phyloP scores from a whole-genome alignment of 208 protist genomes.

The Leishmania braziliensis region DNA sequence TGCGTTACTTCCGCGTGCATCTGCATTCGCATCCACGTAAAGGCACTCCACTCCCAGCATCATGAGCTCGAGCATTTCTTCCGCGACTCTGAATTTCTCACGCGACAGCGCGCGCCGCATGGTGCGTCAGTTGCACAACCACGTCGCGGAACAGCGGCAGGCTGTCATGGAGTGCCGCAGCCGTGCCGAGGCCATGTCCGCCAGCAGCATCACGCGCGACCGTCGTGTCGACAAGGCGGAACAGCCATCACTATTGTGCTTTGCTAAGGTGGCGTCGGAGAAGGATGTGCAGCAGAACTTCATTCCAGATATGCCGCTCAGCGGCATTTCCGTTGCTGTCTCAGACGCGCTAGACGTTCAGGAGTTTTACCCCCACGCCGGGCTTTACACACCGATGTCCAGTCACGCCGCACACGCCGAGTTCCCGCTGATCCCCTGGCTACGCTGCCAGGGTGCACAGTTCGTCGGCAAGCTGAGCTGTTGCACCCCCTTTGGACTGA shows the following conservation, averaged over 20 bases:
- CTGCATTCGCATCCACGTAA: not conserved
- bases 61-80: slow-evolving; percentile 21
- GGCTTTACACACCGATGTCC: slow-evolving; percentile 55
- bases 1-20: not conserved
- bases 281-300: slow-evolving; percentile 57
- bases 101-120: slow-evolving; percentile 48
- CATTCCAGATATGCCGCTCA: slow-evolving; percentile 59
- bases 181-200: slow-evolving; percentile 58
- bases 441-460: slow-evolving; percentile 73
- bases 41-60: not conserved
- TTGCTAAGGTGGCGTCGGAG: slow-evolving; percentile 65
- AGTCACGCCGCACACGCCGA: slow-evolving; percentile 60
- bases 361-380: slow-evolving; percentile 72
- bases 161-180: slow-evolving; percentile 59
- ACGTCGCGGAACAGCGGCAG: slow-evolving; percentile 55
- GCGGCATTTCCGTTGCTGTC: slow-evolving; percentile 80
- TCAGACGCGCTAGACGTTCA: slow-evolving; percentile 74
- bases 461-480: slow-evolving; percentile 81
- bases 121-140: slow-evolving; percentile 60
- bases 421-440: slow-evolving; percentile 83
- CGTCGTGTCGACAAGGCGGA: slow-evolving; percentile 3
- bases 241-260: slow-evolving; percentile 41
- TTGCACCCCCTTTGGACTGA: slow-evolving; percentile 64
- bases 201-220: slow-evolving; percentile 33
- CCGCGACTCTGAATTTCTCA: slow-evolving; percentile 25